phyloP scores from a whole-genome alignment of 2,329 filamentous ascomycete genomes.

The Colletotrichum orbiculare region DNA sequence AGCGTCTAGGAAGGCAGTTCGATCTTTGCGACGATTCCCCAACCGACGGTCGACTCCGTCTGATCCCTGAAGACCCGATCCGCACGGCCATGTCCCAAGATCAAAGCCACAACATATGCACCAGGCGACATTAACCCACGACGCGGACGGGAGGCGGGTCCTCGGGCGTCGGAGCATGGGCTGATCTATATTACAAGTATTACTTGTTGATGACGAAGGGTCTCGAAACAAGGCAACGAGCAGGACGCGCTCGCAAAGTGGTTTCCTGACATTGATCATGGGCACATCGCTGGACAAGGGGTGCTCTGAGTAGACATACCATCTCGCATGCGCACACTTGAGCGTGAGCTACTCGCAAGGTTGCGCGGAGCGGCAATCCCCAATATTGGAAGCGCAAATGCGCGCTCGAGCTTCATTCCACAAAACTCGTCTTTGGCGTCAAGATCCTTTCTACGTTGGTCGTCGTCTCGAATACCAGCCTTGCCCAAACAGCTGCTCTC shows the following conservation, averaged over 20 bases:
- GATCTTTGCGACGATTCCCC: constrained; percentile 8
- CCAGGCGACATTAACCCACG: not conserved
- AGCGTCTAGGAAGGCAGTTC: constrained; percentile 5
- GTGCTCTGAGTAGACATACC: too few species aligned
- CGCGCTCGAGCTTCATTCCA: not conserved
- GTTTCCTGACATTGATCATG: constrained; percentile 5
- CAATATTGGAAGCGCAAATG: constrained; percentile 11
- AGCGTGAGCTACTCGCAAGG: not conserved
- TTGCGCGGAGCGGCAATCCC: constrained; percentile 21
- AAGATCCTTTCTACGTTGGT: not conserved
- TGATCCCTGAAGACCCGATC: constrained; percentile 2
- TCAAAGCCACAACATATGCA: not conserved
- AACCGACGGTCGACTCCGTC: constrained; percentile 7
- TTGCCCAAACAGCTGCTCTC: not conserved
- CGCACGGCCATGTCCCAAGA: not conserved
- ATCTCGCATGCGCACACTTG: not conserved
- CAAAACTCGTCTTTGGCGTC: constrained; percentile 8
- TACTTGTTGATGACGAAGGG: not conserved
- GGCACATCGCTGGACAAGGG: not conserved
- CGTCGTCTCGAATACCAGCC: constrained; percentile 2
- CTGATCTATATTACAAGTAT: not conserved
- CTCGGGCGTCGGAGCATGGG: constrained; percentile 12
- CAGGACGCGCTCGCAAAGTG: not conserved
- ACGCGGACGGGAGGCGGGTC: constrained; percentile 5
- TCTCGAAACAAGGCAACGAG: not conserved